phyloP scores from a whole-genome alignment of 2,329 filamentous ascomycete species.

The Aspergillus texensis region DNA sequence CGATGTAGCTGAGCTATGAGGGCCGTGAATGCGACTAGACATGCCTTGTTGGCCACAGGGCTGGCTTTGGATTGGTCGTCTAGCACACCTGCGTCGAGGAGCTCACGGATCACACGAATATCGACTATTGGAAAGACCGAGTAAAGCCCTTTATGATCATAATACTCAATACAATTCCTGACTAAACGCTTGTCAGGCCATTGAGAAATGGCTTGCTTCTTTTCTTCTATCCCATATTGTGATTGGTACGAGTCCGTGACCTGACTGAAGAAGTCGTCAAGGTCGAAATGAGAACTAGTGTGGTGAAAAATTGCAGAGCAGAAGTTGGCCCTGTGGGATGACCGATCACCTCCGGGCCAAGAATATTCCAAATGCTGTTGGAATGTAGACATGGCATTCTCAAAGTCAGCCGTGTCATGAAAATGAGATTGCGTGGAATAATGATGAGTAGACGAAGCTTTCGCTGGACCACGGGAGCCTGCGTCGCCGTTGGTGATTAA shows the following conservation, averaged over 20 bases:
- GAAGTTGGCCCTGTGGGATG: slow-evolving; percentile 9
- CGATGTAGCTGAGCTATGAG: slow-evolving; percentile 26
- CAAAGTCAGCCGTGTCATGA: slow-evolving; percentile 3
- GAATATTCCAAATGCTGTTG: slow-evolving; percentile 24
- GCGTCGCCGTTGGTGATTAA: slow-evolving; percentile 2
- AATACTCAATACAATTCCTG: slow-evolving; percentile 23
- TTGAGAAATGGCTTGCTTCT: slow-evolving; percentile 10
- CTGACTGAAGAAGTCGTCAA: slow-evolving; percentile 19
- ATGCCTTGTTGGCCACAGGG: slow-evolving; percentile 20
- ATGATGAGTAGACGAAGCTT: background rate
- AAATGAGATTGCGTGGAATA: background rate
- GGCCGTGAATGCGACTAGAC: slow-evolving; percentile 28
- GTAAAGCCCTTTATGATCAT: slow-evolving; percentile 22
- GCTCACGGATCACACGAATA: slow-evolving; percentile 11
- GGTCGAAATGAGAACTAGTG: slow-evolving; percentile 18
- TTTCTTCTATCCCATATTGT: slow-evolving; percentile 8
- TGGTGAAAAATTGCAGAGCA: slow-evolving; percentile 16
- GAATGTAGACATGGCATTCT: slow-evolving; percentile 16
- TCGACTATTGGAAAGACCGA: slow-evolving; percentile 29
- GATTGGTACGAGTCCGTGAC: slow-evolving; percentile 12
- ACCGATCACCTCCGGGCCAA: slow-evolving; percentile 8
- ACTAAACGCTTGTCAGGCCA: slow-evolving; percentile 22
- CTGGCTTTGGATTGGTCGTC: slow-evolving; percentile 4
- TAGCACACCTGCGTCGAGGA: slow-evolving; percentile 20
- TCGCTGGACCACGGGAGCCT: background rate